Conservation (phyloP, 2,329 filamentous ascomycete species). For the Escovopsis sp. region DNA sequence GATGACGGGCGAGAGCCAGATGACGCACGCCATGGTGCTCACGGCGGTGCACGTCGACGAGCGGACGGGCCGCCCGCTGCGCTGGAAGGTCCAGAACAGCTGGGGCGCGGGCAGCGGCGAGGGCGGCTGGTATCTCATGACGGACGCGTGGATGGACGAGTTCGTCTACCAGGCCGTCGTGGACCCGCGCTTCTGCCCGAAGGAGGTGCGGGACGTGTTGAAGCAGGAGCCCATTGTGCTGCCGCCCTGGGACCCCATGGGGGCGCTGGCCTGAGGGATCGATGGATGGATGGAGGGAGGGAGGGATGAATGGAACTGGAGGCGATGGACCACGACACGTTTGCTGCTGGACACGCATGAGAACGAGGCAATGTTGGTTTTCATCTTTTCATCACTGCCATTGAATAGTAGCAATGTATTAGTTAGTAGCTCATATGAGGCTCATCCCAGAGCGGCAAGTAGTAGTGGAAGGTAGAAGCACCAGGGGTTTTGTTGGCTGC, state of each 20-base stretch:
- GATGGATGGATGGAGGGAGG: not conserved
- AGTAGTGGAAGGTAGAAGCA: no score
- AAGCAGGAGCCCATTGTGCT: conserved; percentile 55
- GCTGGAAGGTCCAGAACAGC: conserved; percentile 80
- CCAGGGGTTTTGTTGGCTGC: no score
- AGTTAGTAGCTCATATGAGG: no score
- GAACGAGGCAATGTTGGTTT: not conserved
- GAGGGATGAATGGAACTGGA: not conserved
- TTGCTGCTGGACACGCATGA: not conserved
- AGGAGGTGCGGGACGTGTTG: conserved; percentile 55
- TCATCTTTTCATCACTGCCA: no score
- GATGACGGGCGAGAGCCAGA: conserved; percentile 57
- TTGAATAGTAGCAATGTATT: no score
- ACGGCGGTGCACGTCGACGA: conserved; percentile 69
- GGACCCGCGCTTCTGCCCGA: conserved; percentile 51
- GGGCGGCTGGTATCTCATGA: conserved; percentile 84
- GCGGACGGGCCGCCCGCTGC: conserved; percentile 44
- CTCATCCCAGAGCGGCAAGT: no score
- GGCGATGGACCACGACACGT: not conserved
- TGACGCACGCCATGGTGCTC: conserved; percentile 90
- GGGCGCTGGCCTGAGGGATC: conserved; percentile 45
- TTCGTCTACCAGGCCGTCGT: conserved; percentile 82
- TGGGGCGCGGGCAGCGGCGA: conserved; percentile 60
- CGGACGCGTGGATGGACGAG: conserved; percentile 63
- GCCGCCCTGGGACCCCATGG: conserved; percentile 72